phyloP scores from a whole-genome alignment of 139 green algal genomes.

The Chlorella sorokiniana region DNA sequence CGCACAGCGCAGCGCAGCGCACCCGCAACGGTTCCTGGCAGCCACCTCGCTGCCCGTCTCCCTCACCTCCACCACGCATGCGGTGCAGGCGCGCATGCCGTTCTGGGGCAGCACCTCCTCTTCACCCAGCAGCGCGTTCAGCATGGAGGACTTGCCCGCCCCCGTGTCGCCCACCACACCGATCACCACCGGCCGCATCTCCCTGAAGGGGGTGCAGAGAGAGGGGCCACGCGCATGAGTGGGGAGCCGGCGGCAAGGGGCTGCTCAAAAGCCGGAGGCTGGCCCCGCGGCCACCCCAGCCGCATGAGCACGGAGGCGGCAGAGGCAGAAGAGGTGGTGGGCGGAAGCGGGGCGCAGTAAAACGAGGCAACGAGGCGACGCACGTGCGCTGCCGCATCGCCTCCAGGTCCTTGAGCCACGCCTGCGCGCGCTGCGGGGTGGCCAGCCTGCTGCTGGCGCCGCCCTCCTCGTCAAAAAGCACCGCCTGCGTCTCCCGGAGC shows the following conservation, averaged over 20 bases:
- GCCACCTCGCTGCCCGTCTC: background rate
- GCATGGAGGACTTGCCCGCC: background rate
- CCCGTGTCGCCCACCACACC: slow-evolving; percentile 19
- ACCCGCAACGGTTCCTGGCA: too few species aligned
- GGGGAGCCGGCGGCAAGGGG: background rate
- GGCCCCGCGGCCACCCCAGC: too few species aligned
- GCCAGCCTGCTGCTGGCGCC: slow-evolving; percentile 7
- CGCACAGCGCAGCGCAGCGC: too few species aligned
- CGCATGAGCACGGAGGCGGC: background rate
- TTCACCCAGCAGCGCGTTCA: slow-evolving; percentile 19
- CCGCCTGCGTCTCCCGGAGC: background rate
- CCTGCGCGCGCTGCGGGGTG: background rate
- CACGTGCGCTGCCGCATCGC: background rate
- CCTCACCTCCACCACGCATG: slow-evolving; percentile 17
- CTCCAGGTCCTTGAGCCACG: background rate
- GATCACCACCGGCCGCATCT: slow-evolving; percentile 13
- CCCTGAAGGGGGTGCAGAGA: background rate
- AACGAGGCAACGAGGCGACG: background rate
- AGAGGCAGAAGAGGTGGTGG: background rate
- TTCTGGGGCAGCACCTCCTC: slow-evolving; percentile 25
- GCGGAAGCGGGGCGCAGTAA: background rate
- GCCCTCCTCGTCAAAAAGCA: background rate
- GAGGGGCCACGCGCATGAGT: background rate
- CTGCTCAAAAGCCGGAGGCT: background rate
- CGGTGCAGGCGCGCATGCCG: slow-evolving; percentile 23